Base-by-base conservation (phyloP, 2,329 filamentous ascomycete genomes). In the Cordyceps tenuipes region DNA sequence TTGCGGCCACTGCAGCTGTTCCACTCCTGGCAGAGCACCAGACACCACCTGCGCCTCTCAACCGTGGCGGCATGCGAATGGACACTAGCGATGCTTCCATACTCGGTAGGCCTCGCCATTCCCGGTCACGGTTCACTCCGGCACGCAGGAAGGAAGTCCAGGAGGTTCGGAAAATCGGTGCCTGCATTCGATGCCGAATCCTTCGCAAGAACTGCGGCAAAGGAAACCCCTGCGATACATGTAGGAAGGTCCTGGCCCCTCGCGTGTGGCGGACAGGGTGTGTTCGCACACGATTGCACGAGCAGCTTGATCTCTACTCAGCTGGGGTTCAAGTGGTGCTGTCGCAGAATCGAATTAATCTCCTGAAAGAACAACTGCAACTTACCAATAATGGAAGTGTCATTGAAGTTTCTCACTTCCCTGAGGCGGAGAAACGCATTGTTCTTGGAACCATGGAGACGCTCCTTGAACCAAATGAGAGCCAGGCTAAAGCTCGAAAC, bases 151-250 rank as follows among this genome's bases (percentile, higher is more conserved):
- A 82, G 67, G 82, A 87, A 66, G 84, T 88, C 2, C 83, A 86
- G 64, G 82, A 84, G 63, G 82, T 87, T 23, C 80, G 85, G 26
- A 84, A 84, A 65, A 79, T 84, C 41, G 85, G 85, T 6, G 84
- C 85, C 13, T 88, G 85, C 65, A 85, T 87, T 57, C 76, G 85
- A 49, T 88, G 85, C 66, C 79, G 84, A 43, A 86, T 87, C 63
- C 71, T 88, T 41, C 79, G 84, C 61, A 88, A 88, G 72, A 85
- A 82, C 1, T 88, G 85, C 66, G 84, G 83, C n/a, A 80, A 79
- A 61, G 84, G 82, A 36, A 81, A 78, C 7, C 84, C 84, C 0
- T 88, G 85, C 64, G 79, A 82, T 57, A 83, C 84, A 1, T 88
- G 85, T 63, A 79, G 79, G 62, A 86, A 84, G 66, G 84, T 88